Percentiles rank a stretch among this genome's conserved stretches.
These are phyloP conservation scores for Phyllosticta citribraziliensis DNA, from an alignment of 2,329 filamentous ascomycete genomes.

Conservation along the genomic window DNA sequence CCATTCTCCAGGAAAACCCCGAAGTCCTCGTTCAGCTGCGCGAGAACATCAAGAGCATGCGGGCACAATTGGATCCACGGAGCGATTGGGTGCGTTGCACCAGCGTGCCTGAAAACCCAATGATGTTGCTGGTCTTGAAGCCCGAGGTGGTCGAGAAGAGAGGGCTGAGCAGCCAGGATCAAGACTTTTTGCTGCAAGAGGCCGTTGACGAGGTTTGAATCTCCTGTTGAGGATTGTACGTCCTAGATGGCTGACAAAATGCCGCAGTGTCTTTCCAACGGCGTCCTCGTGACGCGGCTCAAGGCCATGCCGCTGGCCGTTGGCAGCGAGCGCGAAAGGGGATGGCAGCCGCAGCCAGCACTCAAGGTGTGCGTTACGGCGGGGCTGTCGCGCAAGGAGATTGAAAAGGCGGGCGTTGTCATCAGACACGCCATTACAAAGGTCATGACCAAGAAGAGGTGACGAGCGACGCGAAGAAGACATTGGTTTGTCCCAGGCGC, in stretches of 20 bases:
- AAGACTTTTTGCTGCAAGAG: constrained; percentile 78
- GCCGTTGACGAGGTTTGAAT: constrained; percentile 83
- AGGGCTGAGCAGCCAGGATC: constrained; percentile 60
- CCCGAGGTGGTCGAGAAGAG: constrained; percentile 66
- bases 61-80: constrained; percentile 76
- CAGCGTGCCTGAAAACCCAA: constrained; percentile 73
- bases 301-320: constrained; percentile 59
- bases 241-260: constrained; percentile 13
- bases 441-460: constrained; percentile 50
- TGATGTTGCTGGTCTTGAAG: constrained; percentile 77
- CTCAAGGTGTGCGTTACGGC: constrained; percentile 87
- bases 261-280: constrained; percentile 66
- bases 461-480: background rate
- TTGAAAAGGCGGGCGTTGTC: constrained; percentile 81
- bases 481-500: background rate
- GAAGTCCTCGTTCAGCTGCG: constrained; percentile 69
- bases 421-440: constrained; percentile 93
- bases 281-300: constrained; percentile 77
- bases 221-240: constrained; percentile 1
- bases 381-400: constrained; percentile 84
- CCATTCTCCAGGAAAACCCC: constrained; percentile 75
- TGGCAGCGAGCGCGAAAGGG: constrained; percentile 56
- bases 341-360: constrained; percentile 63
- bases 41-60: constrained; percentile 80
- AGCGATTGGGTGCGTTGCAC: constrained; percentile 87